Evolutionary conservation across 2,329 filamentous ascomycete genomes (phyloP), one percentile per base, ranked within the genome.

Genomic region (Cercospora berteroae): DNA sequence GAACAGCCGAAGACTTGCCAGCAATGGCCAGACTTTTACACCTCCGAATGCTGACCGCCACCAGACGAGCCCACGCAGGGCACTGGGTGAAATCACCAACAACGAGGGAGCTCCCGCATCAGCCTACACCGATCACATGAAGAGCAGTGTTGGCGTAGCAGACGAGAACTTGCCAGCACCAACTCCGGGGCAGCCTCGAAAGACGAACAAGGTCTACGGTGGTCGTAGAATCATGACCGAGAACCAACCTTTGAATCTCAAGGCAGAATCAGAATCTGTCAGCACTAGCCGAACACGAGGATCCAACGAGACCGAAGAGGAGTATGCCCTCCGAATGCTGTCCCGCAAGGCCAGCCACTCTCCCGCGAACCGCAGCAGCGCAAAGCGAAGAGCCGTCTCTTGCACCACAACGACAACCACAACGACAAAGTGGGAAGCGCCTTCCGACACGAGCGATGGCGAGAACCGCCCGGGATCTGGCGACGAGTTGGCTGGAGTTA

Each of bases 81-180:
- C 95, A 3, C 87, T 99, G n/a, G 94, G 94, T 63, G 95, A 99
- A 80, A 92, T 99, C 70, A 92, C 96, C 74, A 88, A 91, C 71
- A 96, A 97, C 68, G 87, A 89, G 72, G 82, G 82, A 29, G 66
- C 73, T 82, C 85, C 75, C 86, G 84, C 75, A 20, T 71, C 75
- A 33, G 60, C 63, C 13, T 74, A 72, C 18, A 69, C 71, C 7
- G 71, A 74, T 8, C 74, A 77, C 67, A 48, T 71, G 33, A 74
- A 73, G 63, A 69, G 68, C 48, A 88, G 87, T 72, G 84, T 87
- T 71, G 86, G 87, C 60, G 85, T 88, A n/a, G 87, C 92, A 76
- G 93, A 97, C 71, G 94, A 97, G 77, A 96, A 96, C 74, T 86
- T 99, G 5, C 95, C 95, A 2, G 94, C 94, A 0, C 95, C 95